Percentiles rank a stretch among this genome's conserved stretches.
Evolutionary conservation across 2,329 filamentous ascomycete species (phyloP).

Genomic region (Dothistroma pini): DNA sequence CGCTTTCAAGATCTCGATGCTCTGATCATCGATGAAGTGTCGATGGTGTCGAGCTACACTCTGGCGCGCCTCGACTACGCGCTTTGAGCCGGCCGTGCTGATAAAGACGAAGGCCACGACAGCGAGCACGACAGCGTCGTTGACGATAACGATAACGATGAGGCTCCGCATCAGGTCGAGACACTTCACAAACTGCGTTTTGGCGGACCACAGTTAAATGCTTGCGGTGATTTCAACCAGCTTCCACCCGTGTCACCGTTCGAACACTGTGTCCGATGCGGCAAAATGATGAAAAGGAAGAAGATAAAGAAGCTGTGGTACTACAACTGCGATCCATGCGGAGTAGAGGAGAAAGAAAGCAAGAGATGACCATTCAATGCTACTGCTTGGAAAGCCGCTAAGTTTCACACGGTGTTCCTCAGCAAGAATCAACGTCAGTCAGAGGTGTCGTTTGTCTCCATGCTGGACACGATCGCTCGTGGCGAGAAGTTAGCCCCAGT

Average conservation of each 20-base stretch:
- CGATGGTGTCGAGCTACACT: slow-evolving; percentile 52
- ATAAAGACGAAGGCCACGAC: neutral
- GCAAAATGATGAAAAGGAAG: slow-evolving; percentile 4
- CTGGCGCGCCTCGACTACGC: slow-evolving; percentile 50
- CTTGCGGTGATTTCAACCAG: slow-evolving; percentile 60
- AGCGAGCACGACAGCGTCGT: neutral
- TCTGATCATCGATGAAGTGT: slow-evolving; percentile 63
- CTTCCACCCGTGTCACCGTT: slow-evolving; percentile 58
- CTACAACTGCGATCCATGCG: neutral
- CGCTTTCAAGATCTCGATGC: slow-evolving; percentile 49
- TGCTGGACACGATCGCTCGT: neutral
- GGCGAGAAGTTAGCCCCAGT: neutral
- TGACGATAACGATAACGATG: neutral
- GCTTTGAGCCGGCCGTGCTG: neutral
- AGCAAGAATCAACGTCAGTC: slow-evolving; percentile 55
- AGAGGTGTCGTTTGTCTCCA: slow-evolving; percentile 44
- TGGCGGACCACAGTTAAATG: slow-evolving; percentile 39
- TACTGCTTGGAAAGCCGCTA: slow-evolving; percentile 50
- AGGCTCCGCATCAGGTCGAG: slow-evolving; percentile 14
- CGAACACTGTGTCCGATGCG: slow-evolving; percentile 40
- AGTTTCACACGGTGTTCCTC: slow-evolving; percentile 53
- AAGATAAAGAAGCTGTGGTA: neutral
- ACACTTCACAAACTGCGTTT: slow-evolving; percentile 8
- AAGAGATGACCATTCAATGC: slow-evolving; percentile 61
- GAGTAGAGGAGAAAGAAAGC: slow-evolving; percentile 16